Evolutionary conservation across 2,329 filamentous ascomycete species (phyloP), one percentile per base, ranked within the genome.

Genomic region (Calycina herbarum): DNA sequence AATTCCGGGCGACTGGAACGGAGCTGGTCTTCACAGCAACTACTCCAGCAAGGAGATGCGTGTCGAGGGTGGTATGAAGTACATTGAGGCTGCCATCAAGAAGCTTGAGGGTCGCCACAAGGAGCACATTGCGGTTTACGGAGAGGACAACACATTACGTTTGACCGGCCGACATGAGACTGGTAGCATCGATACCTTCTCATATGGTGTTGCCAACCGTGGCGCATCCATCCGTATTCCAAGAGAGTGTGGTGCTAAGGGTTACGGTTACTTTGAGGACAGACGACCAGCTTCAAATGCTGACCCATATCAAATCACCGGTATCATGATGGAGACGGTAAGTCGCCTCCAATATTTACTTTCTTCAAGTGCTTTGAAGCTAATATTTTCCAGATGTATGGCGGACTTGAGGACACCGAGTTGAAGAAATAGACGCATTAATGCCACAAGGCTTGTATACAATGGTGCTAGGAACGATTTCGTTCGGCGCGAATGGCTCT

Each of bases 121-220:
- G 72, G 90, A 93, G 85, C 94, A 92, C 87, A 96, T 96, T 81
- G 89, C 90, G 73, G 93, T 96, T 73, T 97, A 97, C 78, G 93
- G 95, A 76, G 92, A 96, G 84, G 94, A 94, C 79, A 99, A 99
- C 84, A 93, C 95, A 74, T 86, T 90, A 74, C 94, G 95, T 77
- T 90, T 98, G 74, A 98, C 94, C 62, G 95, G 95, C 74, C 86
- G 86, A 72, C 93, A 97, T 82, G 95, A 99, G 88, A 99, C 95
- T 11, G 94, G 94, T 58, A 87, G 85, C 74, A 97, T 97, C 76
- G 94, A 99, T 77, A 86, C 90, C 79, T 99, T 99, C 87, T 89
- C 88, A 73, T 98, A 89, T 80, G 94, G 95, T 77, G 89, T 98
- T 68, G 95, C 95, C 79, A 94, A 98, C 89, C 93, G 95, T 81